These are phyloP conservation scores for Lodderomyces theae DNA, from an alignment of 1,139 yeast genomes.

Conservation along the genomic window DNA sequence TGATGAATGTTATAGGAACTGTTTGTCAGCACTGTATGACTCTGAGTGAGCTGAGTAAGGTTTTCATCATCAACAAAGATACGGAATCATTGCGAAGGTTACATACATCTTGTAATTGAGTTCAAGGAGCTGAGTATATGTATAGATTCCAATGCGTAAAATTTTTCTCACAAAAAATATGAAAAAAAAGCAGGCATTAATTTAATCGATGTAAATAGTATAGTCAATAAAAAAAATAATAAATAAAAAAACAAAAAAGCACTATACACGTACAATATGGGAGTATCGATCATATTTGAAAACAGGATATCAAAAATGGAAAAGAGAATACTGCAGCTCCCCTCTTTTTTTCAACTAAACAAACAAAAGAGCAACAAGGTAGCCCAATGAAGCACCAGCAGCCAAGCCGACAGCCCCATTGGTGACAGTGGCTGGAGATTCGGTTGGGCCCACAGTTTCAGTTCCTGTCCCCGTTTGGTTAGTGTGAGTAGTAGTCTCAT, in stretches of 20 bases:
- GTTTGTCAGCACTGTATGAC: slow-evolving; percentile 50
- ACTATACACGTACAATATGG: slow-evolving; percentile 1
- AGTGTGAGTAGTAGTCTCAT: slow-evolving; percentile 4
- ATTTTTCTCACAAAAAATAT: not conserved
- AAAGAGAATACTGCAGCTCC: not conserved
- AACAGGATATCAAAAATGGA: not conserved
- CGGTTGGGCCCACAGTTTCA: slow-evolving; percentile 4
- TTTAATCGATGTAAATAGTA: not conserved
- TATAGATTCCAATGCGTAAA: not conserved
- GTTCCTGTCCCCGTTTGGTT: slow-evolving; percentile 5
- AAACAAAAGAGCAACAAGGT: slow-evolving; percentile 9
- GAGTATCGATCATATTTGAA: not conserved
- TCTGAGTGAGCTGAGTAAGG: slow-evolving; percentile 57
- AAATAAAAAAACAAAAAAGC: not conserved
- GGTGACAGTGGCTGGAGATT: slow-evolving; percentile 7
- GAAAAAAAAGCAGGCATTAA: slow-evolving; percentile 1
- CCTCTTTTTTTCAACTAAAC: not conserved
- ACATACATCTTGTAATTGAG: too few species aligned
- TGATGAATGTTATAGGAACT: slow-evolving; percentile 50
- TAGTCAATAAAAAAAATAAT: too few species aligned
- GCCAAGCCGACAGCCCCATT: slow-evolving; percentile 10
- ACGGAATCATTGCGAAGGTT: too few species aligned
- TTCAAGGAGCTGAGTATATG: too few species aligned
- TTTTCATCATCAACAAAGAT: slow-evolving; percentile 38
- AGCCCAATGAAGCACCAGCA: slow-evolving; percentile 13